These are phyloP conservation scores for Rhododendron ferrugineum DNA, from an alignment of 148 eudicot species.

Conservation along the genomic window DNA sequence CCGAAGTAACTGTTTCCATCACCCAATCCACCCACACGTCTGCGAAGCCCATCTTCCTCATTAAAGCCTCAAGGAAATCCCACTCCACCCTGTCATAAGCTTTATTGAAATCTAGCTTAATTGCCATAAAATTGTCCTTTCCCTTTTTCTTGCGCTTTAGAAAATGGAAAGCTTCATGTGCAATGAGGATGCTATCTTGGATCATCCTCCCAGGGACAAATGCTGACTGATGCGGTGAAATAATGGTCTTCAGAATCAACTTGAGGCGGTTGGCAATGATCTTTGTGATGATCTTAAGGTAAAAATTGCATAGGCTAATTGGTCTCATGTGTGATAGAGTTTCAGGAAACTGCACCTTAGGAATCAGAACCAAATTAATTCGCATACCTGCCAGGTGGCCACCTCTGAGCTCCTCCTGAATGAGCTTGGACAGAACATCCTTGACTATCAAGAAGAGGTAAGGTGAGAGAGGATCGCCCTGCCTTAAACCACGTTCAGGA, in stretches of 20 bases:
- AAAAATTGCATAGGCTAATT: too few species aligned
- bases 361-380: too few species aligned
- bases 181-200: neutral
- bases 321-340: too few species aligned
- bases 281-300: too few species aligned
- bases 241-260: too few species aligned
- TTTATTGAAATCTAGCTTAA: neutral
- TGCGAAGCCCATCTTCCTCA: neutral
- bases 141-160: neutral
- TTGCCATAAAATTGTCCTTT: neutral
- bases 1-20: neutral
- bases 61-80: neutral
- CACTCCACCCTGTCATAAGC: neutral
- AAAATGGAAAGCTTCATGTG: neutral
- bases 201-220: neutral
- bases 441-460: too few species aligned
- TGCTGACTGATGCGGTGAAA: too few species aligned
- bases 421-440: neutral
- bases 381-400: too few species aligned
- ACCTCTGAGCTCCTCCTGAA: too few species aligned
- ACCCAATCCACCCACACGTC: neutral
- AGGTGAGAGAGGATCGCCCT: too few species aligned
- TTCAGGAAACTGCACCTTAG: too few species aligned
- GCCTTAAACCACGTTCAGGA: too few species aligned
- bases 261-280: accelerated